Conservation (phyloP, 116 monocot genomes). For the Dioscorea cayenensis region DNA sequence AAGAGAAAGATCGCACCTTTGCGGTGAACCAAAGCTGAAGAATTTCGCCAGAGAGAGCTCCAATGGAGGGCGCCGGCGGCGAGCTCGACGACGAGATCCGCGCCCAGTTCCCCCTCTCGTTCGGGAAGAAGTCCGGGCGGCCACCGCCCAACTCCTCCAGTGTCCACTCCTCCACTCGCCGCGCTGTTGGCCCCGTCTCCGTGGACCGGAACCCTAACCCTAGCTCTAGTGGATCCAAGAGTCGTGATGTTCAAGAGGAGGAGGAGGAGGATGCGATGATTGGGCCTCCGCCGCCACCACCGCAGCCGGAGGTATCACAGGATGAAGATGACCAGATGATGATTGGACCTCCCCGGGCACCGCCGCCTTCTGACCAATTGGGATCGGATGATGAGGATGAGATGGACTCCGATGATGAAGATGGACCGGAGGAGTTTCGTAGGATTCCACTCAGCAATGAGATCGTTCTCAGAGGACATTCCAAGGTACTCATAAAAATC, state of each 20-base stretch:
- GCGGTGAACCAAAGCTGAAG: neutral
- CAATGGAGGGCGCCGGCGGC: conserved; percentile 2
- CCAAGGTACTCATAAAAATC: conserved; percentile 42
- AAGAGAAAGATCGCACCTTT: too few species aligned
- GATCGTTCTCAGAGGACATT: conserved; percentile 80
- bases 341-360: conserved; percentile 29
- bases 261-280: conserved; percentile 31
- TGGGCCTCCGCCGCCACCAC: conserved; percentile 45
- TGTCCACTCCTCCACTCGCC: conserved; percentile 61
- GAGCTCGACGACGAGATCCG: conserved; percentile 57
- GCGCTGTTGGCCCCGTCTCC: conserved; percentile 5
- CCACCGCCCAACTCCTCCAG: conserved; percentile 18
- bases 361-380: conserved; percentile 7
- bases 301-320: conserved; percentile 2
- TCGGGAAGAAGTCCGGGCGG: conserved; percentile 58
- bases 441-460: conserved; percentile 80
- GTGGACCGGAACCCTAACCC: conserved; percentile 22
- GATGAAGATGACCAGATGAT: conserved; percentile 24
- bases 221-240: neutral
- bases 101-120: conserved; percentile 75
- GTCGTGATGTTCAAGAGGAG: neutral
- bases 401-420: conserved; percentile 17
- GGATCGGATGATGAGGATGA: conserved; percentile 32
- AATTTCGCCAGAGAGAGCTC: neutral
- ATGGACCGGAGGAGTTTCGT: conserved; percentile 26